Base-by-base conservation (phyloP, 2,329 filamentous ascomycete genomes). In the Sporothrix phasma region DNA sequence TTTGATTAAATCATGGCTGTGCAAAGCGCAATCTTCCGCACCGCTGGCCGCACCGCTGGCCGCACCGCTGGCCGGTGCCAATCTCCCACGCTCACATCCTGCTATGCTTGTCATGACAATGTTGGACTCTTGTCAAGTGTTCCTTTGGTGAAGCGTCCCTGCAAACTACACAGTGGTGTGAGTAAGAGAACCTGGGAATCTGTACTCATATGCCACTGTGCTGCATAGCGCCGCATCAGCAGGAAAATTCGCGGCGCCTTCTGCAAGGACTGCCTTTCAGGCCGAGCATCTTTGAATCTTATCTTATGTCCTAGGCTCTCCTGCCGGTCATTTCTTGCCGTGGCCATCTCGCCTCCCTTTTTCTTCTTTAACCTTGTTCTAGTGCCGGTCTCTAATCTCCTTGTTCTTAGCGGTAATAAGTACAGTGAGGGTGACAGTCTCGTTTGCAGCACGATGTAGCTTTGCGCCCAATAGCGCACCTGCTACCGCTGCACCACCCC, bases 1-100 rank as follows among this genome's bases (percentile, higher is more conserved):
- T 58, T 59, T 59, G 39, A 59, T 59, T 59, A 59, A 59, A 59
- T 43, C 56, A 45, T 43, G 37, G 56, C 39, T 45, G 56, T 59
- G 39, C 39, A 59, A 46, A 59, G 34, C 56, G 56, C 22, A 59
- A 45, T 45, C 31, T 41, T 29, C 37, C 22, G 34, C 37, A n/a
- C 31, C 31, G 51, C 31, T 56, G 51, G 51, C 51, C 19, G 24
- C 10, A 24, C 31, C 39, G 19, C n/a, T 11, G 22, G 17, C 47
- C 51, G 26, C n/a, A 5, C 26, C 47, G 47, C 15, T 34, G 15
- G 47, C 47, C 26, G 51, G n/a, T 22, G 31, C 51, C 47, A 53
- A 53, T 53, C 34, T 53, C 47, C 47, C 51, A 56, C 19, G 11
- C 31, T 56, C 19, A 15, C 49, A 37, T 53, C 49, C 10, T 8